Evolutionary conservation across 2,329 filamentous ascomycete species (phyloP), one percentile per base, ranked within the genome.

Genomic region (Pseudopyrenochaeta lycopersici): DNA sequence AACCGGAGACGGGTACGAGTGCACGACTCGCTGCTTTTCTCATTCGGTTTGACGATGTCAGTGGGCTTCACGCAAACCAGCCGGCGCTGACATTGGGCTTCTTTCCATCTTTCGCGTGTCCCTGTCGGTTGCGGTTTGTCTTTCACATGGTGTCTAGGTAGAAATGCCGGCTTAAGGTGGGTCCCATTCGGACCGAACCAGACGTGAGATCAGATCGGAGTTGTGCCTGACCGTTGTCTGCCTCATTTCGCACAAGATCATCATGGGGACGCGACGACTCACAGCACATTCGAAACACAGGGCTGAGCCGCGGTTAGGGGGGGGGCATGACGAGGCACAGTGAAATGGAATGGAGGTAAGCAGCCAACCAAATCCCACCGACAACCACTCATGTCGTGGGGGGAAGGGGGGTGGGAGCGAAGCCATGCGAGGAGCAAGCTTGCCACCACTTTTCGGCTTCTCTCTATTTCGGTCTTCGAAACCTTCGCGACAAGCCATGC

Each of bases 211-310:
- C 21, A 47, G 43, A 54, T 56, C 52, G 48, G 42, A 43, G 47
- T n/a, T 53, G 54, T 60, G 62, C 56, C 60, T 65, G 50, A 62
- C 52, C 29, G 45, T 58, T 58, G 41, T 20, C 6, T 54, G 41
- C 49, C 49, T 44, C 29, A n/a, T 47, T 56, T 38, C 18, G 31
- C 47, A 52, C 36, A 56, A 53, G 60, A 64, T 64, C 53, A 52
- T 43, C 60, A 49, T 23, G 32, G 47, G 56, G 62, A 66, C 64
- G 60, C 64, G 64, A 66, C 62, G 56, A 54, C 64, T 49, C 52
- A 63, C 64, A 64, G 63, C 36, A 55, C 39, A n/a, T 40, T 47
- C 63, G 58, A 66, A 63, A 66, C 61, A 56, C 54, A 66, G 51
- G 63, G 59, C 64, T 64, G 61, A 58, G 54, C 44, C 51, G 48